Evolutionary conservation across 2,329 filamentous ascomycete genomes (phyloP).

Genomic region (Microdochium bolleyi): DNA sequence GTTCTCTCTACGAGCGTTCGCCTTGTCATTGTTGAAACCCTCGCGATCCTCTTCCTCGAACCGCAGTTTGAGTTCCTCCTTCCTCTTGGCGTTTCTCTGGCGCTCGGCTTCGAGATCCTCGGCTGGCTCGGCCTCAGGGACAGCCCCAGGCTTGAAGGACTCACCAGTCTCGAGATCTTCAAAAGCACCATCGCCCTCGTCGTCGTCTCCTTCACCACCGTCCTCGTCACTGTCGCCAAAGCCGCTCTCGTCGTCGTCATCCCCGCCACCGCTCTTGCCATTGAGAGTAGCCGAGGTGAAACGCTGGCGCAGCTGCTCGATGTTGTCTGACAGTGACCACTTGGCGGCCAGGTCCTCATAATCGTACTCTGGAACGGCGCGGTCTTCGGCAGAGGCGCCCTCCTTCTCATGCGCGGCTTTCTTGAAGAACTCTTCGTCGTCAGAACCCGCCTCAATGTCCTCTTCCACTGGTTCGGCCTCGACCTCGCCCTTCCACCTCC

Average conservation of each 20-base stretch:
- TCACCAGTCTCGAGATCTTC: slow-evolving; percentile 80
- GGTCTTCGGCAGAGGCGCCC: slow-evolving; percentile 67
- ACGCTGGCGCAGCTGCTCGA: slow-evolving; percentile 64
- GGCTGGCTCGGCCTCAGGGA: slow-evolving; percentile 33
- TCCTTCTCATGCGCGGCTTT: slow-evolving; percentile 57
- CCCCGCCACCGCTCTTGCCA: slow-evolving; percentile 44
- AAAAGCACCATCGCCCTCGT: slow-evolving; percentile 72
- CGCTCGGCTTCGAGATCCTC: slow-evolving; percentile 77
- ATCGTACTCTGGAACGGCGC: slow-evolving; percentile 70
- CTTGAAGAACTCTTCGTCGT: slow-evolving; percentile 58
- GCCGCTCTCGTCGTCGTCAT: slow-evolving; percentile 42
- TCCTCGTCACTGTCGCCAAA: slow-evolving; percentile 38
- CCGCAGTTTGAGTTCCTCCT: slow-evolving; percentile 87
- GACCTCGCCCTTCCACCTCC: slow-evolving; percentile 69
- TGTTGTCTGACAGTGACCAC: slow-evolving; percentile 73
- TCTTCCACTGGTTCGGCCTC: slow-evolving; percentile 48
- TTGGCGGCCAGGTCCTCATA: slow-evolving; percentile 75
- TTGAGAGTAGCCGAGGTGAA: slow-evolving; percentile 66
- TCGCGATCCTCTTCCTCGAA: slow-evolving; percentile 99
- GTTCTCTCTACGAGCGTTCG: slow-evolving; percentile 62
- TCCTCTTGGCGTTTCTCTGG: slow-evolving; percentile 80
- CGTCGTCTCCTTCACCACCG: slow-evolving; percentile 41
- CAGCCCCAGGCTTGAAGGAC: slow-evolving; percentile 33
- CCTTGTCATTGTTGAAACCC: slow-evolving; percentile 86
- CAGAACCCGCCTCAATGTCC: slow-evolving; percentile 47